Percentiles rank a stretch among this genome's conserved stretches.
Evolutionary conservation across 1,139 yeast genomes (phyloP).

Genomic region (Candida sanyaensis): DNA sequence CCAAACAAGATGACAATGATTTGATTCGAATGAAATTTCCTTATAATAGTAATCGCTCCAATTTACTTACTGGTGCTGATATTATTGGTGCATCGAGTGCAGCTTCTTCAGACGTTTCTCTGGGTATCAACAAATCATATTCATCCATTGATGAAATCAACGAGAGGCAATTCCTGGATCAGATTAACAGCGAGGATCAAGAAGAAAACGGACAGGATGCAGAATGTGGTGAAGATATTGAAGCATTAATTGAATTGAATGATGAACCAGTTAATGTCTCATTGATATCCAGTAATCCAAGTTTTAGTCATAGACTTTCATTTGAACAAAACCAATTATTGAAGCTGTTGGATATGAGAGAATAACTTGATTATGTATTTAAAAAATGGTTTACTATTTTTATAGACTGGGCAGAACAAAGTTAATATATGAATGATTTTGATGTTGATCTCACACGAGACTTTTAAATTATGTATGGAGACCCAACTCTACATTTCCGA

Average conservation of each 20-base stretch:
- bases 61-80: conserved; percentile 1
- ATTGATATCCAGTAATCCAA: conserved; percentile 2
- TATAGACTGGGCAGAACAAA: neutral
- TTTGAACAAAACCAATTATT: conserved; percentile 14
- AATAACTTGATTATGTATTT: neutral
- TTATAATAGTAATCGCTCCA: conserved; percentile 5
- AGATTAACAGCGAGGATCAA: neutral
- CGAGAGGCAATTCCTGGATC: neutral
- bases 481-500: too few relatives aligned
- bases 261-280: neutral
- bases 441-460: neutral
- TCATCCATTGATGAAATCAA: conserved; percentile 2
- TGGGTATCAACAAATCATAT: conserved; percentile 2
- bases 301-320: conserved; percentile 6
- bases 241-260: conserved; percentile 2
- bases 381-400: neutral
- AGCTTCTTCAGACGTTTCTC: conserved; percentile 5
- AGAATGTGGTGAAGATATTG: conserved; percentile 1
- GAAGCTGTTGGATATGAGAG: conserved; percentile 10
- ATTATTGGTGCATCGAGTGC: conserved; percentile 7
- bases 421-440: neutral
- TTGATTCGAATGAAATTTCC: conserved; percentile 13
- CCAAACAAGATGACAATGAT: conserved; percentile 6
- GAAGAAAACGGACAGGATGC: neutral
- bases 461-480: too few relatives aligned